Evolutionary conservation across 179 eudicot species (phyloP), one percentile per base, ranked within the genome.

Genomic region (Silene noctiflora): DNA sequence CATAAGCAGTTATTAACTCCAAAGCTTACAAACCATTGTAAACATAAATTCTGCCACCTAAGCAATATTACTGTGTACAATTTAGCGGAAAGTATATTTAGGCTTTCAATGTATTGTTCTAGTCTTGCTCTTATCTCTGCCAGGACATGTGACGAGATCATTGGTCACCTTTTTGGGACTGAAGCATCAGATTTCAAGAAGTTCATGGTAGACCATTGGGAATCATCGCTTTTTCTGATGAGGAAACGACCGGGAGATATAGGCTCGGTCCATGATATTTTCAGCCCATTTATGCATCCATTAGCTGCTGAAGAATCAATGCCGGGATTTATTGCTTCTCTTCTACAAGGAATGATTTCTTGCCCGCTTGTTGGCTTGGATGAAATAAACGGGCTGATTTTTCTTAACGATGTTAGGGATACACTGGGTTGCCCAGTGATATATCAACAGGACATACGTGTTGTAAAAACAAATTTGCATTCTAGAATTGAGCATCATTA

Each of bases 401-500:
- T 87, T 70, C 79, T 93, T 29, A 58, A 84, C 59, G 97, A 91
- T 48, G 78, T 75, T 25, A 81, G 81, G 81, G 76, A 65, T 67
- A 75, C 78, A 51, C 84, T 93, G 56, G 97, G 91, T 78, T 83
- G 80, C 73, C 91, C 91, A 16, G 76, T 91, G 75, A 80, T 82
- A 27, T 90, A 93, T 80, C 87, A 87, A 76, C 95, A 93, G 79
- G 98, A 93, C 76, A 82, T 93, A 75, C 91, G 98, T 73, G 95
- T 91, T 20, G 65, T 93, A 48, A 90, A 86, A 81, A 84, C 95
- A 19, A 75, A 77, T 68, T 67, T 73, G 31, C 65, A 74, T 56
- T 72, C 77, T 14, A 80, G 78, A 77, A 63, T 66, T 12, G 97
- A 91, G 86, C 75, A 77, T 76, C 98, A 90, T 80, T 91, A 85